Percentiles rank a stretch among this genome's conserved stretches.
Conservation (phyloP, 345 rosid genomes). For the Streptanthus diversifolius region DNA sequence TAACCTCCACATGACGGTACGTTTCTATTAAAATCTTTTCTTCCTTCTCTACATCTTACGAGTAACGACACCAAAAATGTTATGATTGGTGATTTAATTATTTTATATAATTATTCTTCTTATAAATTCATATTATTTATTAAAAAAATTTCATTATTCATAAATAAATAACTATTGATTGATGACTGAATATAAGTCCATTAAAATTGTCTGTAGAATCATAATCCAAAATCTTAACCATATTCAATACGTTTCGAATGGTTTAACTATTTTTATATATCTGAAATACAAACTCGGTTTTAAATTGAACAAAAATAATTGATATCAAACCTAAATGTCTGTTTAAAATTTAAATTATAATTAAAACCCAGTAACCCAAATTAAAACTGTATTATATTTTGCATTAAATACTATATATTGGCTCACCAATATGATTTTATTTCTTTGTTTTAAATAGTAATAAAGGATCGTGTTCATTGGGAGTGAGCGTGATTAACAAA, state of each 20-base stretch:
- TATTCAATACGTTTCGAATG: not conserved
- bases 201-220: not conserved
- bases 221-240: not conserved
- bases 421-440: too few species aligned
- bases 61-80: not conserved
- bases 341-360: too few species aligned
- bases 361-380: not conserved
- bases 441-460: not conserved
- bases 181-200: too few species aligned
- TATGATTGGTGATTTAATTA: not conserved
- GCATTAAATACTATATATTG: too few species aligned
- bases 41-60: not conserved
- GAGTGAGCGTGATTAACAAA: not conserved
- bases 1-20: conserved; percentile 10
- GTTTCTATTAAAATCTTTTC: not conserved
- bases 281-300: too few species aligned
- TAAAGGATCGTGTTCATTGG: not conserved
- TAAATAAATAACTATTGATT: not conserved
- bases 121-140: not conserved
- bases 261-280: not conserved
- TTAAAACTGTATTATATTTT: not conserved
- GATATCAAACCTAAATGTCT: too few species aligned
- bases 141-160: not conserved
- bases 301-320: too few species aligned
- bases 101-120: not conserved